These are phyloP conservation scores for Fusarium sarcochroum DNA, from an alignment of 2,329 filamentous ascomycete genomes.

Conservation along the genomic window DNA sequence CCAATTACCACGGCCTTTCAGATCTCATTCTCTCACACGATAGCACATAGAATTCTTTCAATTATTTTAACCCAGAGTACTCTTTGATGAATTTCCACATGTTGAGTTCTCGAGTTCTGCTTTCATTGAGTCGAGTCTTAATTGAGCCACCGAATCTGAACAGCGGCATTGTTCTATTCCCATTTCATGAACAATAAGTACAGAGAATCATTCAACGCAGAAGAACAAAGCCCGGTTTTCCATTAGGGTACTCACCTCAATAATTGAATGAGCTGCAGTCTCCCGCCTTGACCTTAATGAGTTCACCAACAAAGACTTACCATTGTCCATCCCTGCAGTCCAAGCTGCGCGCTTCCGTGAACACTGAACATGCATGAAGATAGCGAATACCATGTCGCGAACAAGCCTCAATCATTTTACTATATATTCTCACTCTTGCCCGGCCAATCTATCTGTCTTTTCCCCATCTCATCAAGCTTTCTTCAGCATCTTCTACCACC, in stretches of 20 bases:
- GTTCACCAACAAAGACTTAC: background rate
- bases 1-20: background rate
- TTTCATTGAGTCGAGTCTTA: accelerated
- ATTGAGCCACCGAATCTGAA: background rate
- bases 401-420: background rate
- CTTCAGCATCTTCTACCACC: background rate
- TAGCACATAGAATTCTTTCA: background rate
- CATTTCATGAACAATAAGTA: background rate
- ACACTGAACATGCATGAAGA: background rate
- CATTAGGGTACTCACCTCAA: background rate
- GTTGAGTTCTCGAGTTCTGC: background rate
- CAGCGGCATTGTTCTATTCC: background rate
- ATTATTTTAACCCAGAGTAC: accelerated
- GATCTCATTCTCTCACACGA: no score
- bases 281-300: background rate
- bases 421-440: background rate
- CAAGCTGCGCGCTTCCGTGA: background rate
- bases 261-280: background rate
- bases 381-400: background rate
- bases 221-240: accelerated
- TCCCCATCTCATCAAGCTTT: background rate
- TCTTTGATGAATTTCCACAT: background rate
- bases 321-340: background rate
- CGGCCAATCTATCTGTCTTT: background rate
- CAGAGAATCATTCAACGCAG: background rate